Conservation (phyloP, 2,329 filamentous ascomycete genomes). For the Colletotrichum graminicola region DNA sequence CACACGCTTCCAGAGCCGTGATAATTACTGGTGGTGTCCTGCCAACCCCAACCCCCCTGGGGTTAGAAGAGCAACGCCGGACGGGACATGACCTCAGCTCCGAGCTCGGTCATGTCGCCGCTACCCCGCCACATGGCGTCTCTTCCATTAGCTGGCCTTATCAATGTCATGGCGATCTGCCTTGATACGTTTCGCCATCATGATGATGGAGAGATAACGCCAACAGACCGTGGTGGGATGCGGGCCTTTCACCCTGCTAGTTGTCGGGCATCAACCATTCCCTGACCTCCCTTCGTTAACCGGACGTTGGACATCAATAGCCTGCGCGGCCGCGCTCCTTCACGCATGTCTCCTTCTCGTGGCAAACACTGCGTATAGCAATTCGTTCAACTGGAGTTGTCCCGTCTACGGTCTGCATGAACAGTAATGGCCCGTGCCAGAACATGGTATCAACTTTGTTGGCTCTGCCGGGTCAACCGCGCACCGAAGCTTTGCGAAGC, state of each 20-base stretch:
- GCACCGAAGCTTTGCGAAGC: not conserved
- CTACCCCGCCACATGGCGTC: not conserved
- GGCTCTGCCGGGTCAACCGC: not conserved
- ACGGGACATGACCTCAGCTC: not conserved
- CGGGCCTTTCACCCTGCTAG: not conserved
- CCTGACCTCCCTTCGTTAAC: not conserved
- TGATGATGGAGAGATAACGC: conserved; percentile 6
- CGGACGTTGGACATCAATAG: not conserved
- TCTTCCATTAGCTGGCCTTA: not conserved
- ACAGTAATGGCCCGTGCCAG: not conserved
- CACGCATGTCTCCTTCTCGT: not conserved
- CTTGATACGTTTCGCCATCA: not conserved
- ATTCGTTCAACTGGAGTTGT: not conserved
- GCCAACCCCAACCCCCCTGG: not conserved
- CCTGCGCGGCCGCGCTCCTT: too few species aligned
- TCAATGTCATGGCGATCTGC: conserved; percentile 2
- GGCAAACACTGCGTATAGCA: too few species aligned
- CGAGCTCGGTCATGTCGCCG: conserved; percentile 8
- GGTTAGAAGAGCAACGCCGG: conserved; percentile 11
- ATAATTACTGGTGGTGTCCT: not conserved
- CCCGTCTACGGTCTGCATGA: not conserved
- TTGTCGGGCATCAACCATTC: not conserved
- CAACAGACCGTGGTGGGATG: not conserved
- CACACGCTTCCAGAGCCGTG: not conserved
- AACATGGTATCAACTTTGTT: not conserved